These are phyloP conservation scores for Lasiodiplodia sp. DNA, from an alignment of 2,329 filamentous ascomycete species.

Conservation along the genomic window DNA sequence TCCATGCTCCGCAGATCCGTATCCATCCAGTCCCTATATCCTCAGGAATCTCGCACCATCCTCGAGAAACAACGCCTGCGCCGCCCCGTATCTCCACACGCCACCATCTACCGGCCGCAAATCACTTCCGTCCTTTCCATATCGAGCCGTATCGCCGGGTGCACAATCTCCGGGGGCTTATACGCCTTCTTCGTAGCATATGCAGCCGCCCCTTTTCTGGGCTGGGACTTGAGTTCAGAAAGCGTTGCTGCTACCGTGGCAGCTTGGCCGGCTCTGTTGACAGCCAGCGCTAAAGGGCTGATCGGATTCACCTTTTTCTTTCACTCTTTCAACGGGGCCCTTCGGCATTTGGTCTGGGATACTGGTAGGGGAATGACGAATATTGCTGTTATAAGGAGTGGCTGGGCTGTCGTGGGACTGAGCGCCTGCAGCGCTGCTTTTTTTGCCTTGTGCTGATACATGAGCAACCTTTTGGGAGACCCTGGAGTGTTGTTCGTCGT, in stretches of 20 bases:
- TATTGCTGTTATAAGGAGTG: constrained; percentile 68
- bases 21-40: background rate
- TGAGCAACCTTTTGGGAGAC: no score
- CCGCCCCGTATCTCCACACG: constrained; percentile 85
- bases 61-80: constrained; percentile 81
- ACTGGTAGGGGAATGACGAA: constrained; percentile 68
- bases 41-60: constrained; percentile 64
- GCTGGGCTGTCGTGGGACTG: constrained; percentile 68
- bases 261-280: constrained; percentile 57
- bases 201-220: constrained; percentile 78
- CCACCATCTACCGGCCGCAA: constrained; percentile 83
- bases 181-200: constrained; percentile 85
- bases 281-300: constrained; percentile 61
- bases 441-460: background rate
- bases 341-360: constrained; percentile 76
- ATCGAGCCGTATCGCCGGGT: constrained; percentile 85
- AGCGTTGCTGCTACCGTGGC: constrained; percentile 70
- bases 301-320: constrained; percentile 73
- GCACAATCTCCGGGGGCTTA: constrained; percentile 72
- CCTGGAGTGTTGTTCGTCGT: no score
- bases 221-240: constrained; percentile 71
- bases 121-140: constrained; percentile 83
- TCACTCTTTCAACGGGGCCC: constrained; percentile 70
- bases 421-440: constrained; percentile 48
- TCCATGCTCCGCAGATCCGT: constrained; percentile 31